Evolutionary conservation across 164 flowering plant genomes (phyloP).

Genomic region (Buxus sempervirens): DNA sequence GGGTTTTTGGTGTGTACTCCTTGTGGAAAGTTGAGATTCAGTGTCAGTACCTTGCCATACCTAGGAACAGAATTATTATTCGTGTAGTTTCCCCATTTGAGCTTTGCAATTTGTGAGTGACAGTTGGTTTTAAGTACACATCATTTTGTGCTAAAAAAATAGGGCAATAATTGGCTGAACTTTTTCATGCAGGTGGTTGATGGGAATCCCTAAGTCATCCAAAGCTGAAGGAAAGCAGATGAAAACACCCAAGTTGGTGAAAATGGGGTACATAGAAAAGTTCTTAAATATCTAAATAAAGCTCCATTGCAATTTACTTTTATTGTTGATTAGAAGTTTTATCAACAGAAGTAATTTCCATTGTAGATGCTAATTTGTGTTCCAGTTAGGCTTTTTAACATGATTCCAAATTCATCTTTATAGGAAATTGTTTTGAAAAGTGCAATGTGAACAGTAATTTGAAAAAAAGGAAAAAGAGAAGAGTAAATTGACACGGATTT

Average conservation of each 20-base stretch:
- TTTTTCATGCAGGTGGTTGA: conserved; percentile 36
- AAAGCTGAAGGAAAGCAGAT: conserved; percentile 13
- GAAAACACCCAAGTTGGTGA: conserved; percentile 1
- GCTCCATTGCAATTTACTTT: neutral
- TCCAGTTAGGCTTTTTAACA: no score
- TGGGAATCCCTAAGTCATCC: conserved; percentile 31
- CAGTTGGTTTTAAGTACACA: neutral
- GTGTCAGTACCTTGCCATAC: neutral
- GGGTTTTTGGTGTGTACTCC: neutral
- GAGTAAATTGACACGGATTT: no score
- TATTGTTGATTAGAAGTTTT: neutral
- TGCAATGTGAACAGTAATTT: no score
- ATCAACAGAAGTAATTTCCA: no score
- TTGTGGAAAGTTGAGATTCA: neutral
- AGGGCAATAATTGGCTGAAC: neutral
- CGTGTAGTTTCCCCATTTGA: neutral
- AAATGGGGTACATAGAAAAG: neutral
- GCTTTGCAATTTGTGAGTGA: neutral
- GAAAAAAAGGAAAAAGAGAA: no score
- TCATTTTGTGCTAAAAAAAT: neutral
- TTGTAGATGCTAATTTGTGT: no score
- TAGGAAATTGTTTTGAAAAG: no score
- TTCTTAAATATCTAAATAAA: neutral
- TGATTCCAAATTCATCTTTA: no score
- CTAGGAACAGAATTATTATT: neutral